phyloP scores from a whole-genome alignment of 192 early-diverging fungal species.

The Globomyces pollinis-pini region DNA sequence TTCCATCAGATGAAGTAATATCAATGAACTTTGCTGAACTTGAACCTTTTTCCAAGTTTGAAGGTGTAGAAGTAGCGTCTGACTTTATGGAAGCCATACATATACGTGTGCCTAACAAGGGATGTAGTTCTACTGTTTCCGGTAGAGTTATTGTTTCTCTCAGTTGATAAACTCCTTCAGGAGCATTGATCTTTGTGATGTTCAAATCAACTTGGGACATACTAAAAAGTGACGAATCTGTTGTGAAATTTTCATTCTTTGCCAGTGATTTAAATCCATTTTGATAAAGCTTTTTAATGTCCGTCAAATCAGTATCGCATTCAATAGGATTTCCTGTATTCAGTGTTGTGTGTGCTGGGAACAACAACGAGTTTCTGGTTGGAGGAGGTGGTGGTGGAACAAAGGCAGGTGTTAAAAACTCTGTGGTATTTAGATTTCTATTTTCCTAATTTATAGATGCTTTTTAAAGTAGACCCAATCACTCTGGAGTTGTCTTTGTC shows the following conservation, averaged over 20 bases:
- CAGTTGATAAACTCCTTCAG: slow-evolving; percentile 13
- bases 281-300: too few species aligned
- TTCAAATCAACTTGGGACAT: too few species aligned
- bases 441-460: neutral
- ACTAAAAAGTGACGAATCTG: too few species aligned
- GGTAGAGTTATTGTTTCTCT: slow-evolving; percentile 16
- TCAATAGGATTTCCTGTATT: slow-evolving; percentile 41
- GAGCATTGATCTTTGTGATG: neutral
- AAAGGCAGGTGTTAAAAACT: slow-evolving; percentile 79
- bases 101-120: neutral
- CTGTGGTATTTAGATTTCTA: slow-evolving; percentile 44
- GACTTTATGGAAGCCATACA: slow-evolving; percentile 10
- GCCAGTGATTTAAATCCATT: too few species aligned
- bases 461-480: slow-evolving; percentile 2
- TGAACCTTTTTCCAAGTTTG: neutral
- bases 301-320: neutral
- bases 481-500: slow-evolving; percentile 21
- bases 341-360: slow-evolving; percentile 30
- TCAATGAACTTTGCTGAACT: slow-evolving; percentile 1
- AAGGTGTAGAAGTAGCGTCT: neutral
- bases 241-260: too few species aligned
- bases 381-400: slow-evolving; percentile 81
- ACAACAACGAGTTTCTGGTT: slow-evolving; percentile 13
- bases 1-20: neutral
- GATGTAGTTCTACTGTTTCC: slow-evolving; percentile 1